These are phyloP conservation scores for Schizophyllum commune DNA, from an alignment of 1,284 basidiomycete genomes.

Conservation along the genomic window DNA sequence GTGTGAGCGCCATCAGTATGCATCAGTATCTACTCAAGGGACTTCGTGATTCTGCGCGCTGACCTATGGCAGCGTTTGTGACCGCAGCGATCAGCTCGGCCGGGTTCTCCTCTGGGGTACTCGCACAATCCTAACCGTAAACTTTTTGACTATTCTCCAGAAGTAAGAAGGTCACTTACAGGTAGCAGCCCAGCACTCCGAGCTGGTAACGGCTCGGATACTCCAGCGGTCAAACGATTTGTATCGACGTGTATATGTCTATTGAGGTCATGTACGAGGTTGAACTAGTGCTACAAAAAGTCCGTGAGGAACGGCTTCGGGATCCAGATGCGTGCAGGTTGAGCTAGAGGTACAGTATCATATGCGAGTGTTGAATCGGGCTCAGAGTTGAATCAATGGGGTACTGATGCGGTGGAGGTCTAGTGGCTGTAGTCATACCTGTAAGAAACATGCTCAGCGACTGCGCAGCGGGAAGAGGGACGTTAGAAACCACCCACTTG, in stretches of 20 bases:
- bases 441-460: conserved; percentile 6
- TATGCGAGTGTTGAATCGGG: not conserved
- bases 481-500: conserved; percentile 47
- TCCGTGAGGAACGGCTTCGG: not conserved
- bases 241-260: not conserved
- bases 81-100: no score
- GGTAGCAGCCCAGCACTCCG: no score
- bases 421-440: conserved; percentile 69
- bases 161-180: no score
- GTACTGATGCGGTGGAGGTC: not conserved
- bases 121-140: no score
- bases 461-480: not conserved
- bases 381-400: not conserved
- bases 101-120: no score
- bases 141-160: no score
- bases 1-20: no score
- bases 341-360: not conserved
- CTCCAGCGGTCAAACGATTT: no score
- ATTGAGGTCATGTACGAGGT: not conserved
- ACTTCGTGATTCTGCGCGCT: no score
- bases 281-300: not conserved
- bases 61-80: no score
- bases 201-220: no score
- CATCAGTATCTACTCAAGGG: no score
- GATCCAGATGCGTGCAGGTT: not conserved